These are phyloP conservation scores for Leishmania amazonensis DNA, from an alignment of 208 protist species.

Conservation along the genomic window DNA sequence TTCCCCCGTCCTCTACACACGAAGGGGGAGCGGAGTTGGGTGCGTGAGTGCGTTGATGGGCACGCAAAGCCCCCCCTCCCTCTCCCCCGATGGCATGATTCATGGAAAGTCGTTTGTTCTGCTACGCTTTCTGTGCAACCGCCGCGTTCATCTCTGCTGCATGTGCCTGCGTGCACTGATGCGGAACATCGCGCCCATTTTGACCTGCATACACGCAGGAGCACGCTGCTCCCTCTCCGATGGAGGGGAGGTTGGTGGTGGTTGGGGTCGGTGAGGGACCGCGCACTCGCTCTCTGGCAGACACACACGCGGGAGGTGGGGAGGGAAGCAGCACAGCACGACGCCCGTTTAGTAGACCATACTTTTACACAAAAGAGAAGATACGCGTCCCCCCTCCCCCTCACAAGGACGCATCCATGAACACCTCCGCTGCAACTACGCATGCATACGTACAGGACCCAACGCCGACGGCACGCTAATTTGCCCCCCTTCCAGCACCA, in stretches of 20 bases:
- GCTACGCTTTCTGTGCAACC: background rate
- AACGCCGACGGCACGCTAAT: too few species aligned
- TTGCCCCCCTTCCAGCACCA: background rate
- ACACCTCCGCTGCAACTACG: background rate
- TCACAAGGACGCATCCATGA: background rate
- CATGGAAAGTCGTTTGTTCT: background rate
- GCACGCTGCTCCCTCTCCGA: background rate
- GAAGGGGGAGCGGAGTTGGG: background rate
- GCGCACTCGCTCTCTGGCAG: background rate
- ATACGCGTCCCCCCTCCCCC: background rate
- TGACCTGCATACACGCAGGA: background rate
- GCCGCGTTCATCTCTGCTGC: background rate
- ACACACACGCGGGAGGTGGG: background rate
- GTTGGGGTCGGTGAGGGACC: background rate
- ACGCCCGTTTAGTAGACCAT: background rate
- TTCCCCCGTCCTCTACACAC: background rate
- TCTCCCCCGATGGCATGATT: background rate
- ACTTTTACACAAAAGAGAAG: background rate
- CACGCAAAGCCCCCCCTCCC: too few species aligned
- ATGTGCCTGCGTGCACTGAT: background rate
- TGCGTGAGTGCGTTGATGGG: background rate
- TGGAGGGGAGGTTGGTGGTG: background rate
- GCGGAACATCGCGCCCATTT: background rate
- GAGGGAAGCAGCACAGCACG: background rate
- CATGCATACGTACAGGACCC: background rate